Evolutionary conservation across 495 filamentous ascomycete species (phyloP), one percentile per base, ranked within the genome.

Genomic region (Xylaria sp.): DNA sequence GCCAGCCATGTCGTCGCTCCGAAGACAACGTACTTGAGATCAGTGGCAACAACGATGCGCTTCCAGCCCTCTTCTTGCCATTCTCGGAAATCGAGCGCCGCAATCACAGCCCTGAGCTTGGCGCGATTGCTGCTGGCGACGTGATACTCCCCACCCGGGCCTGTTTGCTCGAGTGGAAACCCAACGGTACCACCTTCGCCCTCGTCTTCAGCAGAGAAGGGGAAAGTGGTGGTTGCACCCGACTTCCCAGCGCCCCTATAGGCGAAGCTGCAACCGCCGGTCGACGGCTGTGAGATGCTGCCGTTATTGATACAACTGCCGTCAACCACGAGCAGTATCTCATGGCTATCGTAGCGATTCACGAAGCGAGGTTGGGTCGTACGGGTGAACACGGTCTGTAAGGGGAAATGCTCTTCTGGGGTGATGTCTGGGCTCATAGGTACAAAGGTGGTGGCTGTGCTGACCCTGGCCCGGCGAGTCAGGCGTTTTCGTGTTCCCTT

Each of bases 11-110:
- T 71, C 3, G 82, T 85, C 15, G 82, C 77, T 8, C 84, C 81
- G 24, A 75, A 70, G 37, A 80, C 80, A 1, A 88, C 73, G 61
- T 87, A 87, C 65, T 81, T 79, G 2, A 83, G 83, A 67, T 88
- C 83, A 0, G 83, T 83, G 55, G 82, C 80, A 44, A 88, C 74
- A 8, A 87, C 80, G 4, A 88, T 71, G 0, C 79, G 71, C 26
- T 73, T 72, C 76, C 80, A 83, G 0, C 81, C 80, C 72, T 85
- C 83, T 29, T 69, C 71, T 44, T 69, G 67, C 83, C 83, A 85
- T 48, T 67, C 67, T 5, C 80, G 73, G 66, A 80, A 80, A 48
- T 81, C 71, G 37, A 85, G 74, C 19, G 78, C 85, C 15, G 79
- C 80, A 46, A 83, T 81, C 1, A 81, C 82, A 6, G 85, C 84